Evolutionary conservation across 441 rosid genomes (phyloP), one percentile per base, ranked within the genome.

Genomic region (Eruca vesicaria): DNA sequence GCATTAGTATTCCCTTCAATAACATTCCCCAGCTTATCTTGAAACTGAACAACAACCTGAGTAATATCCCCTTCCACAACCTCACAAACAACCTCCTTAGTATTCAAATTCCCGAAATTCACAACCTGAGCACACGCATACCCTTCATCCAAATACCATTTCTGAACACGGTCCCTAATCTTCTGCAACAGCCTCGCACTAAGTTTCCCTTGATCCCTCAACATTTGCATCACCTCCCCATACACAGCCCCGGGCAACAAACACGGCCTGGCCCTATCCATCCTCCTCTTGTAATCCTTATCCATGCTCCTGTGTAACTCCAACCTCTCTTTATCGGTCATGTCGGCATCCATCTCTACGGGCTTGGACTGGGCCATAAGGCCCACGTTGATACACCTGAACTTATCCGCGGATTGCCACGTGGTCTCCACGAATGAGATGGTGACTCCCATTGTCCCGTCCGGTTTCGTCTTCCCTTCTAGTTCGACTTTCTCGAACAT

Each of bases 21-120:
- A 1, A 91, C 90, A 88, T 95, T 92, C 19, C 99, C 99, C 58
- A 95, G 90, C 89, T 95, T 95, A 76, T 92, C 99, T 78, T 84
- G 93, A 78, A 86, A 95, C 84, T 93, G 98, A 20, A 96, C 84
- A 26, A 81, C 81, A 41, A 93, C 55, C 88, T 90, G 97, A 6
- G 99, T 93, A 15, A 95, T 81, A 75, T 96, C 99, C 72, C 98
- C 97, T 88, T 96, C 99, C 73, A 91, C 97, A 73, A 93, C 98
- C 83, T 96, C 99, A 80, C 99, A 96, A 31, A 96, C 98, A 55
- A 96, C 97, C 79, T 91, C 97, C 66, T 82, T 86, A 0, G 99
- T 96, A 71, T 96, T 91, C 92, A 96, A 82, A 73, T 89, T 94
- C 70, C 99, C 98, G 41, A 93, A 96, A 77, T 96, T 96, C 62